A percentile compares a stretch with the other conserved stretches of the same genome.
Evolutionary conservation across 306 rosid species (phyloP).

Genomic region (Vicia villosa): DNA sequence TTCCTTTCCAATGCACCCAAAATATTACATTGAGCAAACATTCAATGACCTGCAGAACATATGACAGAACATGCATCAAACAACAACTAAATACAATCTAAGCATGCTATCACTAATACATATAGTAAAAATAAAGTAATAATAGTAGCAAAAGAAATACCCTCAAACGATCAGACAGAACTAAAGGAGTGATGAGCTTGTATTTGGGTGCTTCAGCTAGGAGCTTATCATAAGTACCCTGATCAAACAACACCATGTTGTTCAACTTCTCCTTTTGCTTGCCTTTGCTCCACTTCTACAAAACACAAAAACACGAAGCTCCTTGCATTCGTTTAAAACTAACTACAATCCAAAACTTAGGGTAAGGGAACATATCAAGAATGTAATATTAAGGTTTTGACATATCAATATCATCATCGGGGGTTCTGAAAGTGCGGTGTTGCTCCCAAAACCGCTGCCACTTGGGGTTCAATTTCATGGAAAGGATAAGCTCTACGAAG

Average conservation of each 20-base stretch:
- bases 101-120: too few species aligned
- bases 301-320: neutral
- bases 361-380: too few species aligned
- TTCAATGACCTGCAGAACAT: neutral
- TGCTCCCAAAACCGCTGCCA: too few species aligned
- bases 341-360: too few species aligned
- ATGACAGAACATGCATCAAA: neutral
- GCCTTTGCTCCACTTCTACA: conserved; percentile 77
- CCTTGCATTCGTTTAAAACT: too few species aligned
- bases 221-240: conserved; percentile 63
- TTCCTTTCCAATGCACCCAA: neutral
- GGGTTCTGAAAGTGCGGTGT: too few species aligned
- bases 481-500: too few species aligned
- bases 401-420: too few species aligned
- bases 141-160: conserved; percentile 30
- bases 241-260: conserved; percentile 69
- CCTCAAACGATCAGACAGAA: conserved; percentile 68
- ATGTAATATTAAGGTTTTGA: too few species aligned
- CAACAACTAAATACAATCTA: neutral
- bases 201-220: conserved; percentile 66
- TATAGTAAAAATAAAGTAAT: too few species aligned
- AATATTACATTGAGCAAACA: neutral
- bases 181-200: conserved; percentile 71
- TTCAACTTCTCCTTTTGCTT: conserved; percentile 84
- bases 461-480: too few species aligned